A percentile compares a stretch with the other conserved stretches of the same genome.
phyloP scores from a whole-genome alignment of 2,329 filamentous ascomycete genomes.

The Balansia obtecta region DNA sequence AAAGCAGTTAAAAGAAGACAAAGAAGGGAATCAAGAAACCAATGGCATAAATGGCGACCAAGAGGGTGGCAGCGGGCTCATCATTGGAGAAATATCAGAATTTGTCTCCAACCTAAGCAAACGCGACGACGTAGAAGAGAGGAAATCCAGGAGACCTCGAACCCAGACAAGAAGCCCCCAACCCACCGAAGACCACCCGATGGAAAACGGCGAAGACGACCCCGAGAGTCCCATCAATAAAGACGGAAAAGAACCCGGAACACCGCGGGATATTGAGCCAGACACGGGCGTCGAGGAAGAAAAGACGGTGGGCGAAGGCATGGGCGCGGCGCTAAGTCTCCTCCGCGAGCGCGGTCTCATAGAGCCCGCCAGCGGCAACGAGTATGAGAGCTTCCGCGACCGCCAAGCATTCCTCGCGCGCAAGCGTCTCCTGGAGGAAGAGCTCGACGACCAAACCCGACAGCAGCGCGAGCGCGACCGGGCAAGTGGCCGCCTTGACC shows the following conservation, averaged over 20 bases:
- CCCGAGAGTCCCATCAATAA: constrained; percentile 15
- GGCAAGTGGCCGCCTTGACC: constrained; percentile 64
- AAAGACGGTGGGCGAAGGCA: constrained; percentile 49
- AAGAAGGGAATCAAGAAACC: constrained; percentile 39
- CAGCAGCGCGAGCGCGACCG: constrained; percentile 83
- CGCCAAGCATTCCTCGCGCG: constrained; percentile 70
- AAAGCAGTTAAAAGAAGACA: constrained; percentile 59
- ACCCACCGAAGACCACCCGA: constrained; percentile 13
- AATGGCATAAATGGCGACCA: constrained; percentile 27
- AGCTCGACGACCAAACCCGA: constrained; percentile 68
- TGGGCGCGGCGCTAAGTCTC: constrained; percentile 72
- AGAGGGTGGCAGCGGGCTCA: constrained; percentile 53
- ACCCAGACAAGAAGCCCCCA: constrained; percentile 14
- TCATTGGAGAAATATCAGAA: constrained; percentile 93
- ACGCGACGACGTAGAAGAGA: constrained; percentile 42
- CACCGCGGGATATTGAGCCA: background rate
- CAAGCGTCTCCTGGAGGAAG: constrained; percentile 57
- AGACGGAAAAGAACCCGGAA: constrained; percentile 5
- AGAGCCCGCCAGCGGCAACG: constrained; percentile 47
- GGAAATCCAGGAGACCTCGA: constrained; percentile 32
- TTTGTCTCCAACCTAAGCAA: constrained; percentile 81
- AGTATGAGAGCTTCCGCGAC: constrained; percentile 56
- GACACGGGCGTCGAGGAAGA: constrained; percentile 9
- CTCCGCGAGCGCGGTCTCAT: constrained; percentile 78
- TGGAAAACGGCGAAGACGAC: constrained; percentile 18